A percentile compares a stretch with the other conserved stretches of the same genome.
Conservation (phyloP, 208 protist species). For the Leishmania martiniquensis region DNA sequence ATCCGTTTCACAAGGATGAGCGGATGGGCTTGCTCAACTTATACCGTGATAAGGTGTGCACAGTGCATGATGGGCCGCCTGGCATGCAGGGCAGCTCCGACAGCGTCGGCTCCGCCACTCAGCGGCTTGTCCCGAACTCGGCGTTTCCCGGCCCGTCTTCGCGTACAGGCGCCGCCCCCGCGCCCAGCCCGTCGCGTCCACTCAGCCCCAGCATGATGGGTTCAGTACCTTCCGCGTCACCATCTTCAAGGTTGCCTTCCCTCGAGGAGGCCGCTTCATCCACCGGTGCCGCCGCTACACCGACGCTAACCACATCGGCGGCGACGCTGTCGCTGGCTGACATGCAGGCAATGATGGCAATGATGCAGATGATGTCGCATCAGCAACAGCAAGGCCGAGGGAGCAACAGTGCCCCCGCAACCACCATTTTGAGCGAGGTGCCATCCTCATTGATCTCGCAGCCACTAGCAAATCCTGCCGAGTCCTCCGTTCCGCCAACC, state of each 20-base stretch:
- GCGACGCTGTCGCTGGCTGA: slow-evolving; percentile 3
- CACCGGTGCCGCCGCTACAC: background rate
- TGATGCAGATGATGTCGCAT: slow-evolving; percentile 46
- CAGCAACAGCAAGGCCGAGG: background rate
- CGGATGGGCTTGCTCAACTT: slow-evolving; percentile 43
- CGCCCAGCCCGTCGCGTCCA: background rate
- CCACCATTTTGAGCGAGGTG: background rate
- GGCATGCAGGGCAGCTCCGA: slow-evolving; percentile 39
- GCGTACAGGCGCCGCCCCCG: background rate
- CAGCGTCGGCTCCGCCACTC: slow-evolving; percentile 14
- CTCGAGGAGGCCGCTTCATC: background rate
- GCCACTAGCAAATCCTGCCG: background rate
- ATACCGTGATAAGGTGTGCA: slow-evolving; percentile 50
- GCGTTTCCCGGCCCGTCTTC: background rate
- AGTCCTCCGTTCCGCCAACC: slow-evolving; percentile 24
- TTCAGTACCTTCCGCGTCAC: background rate
- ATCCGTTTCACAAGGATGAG: slow-evolving; percentile 36
- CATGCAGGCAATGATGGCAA: slow-evolving; percentile 49
- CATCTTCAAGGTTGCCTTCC: background rate
- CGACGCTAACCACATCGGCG: slow-evolving; percentile 1
- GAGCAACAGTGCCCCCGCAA: background rate
- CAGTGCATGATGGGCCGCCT: slow-evolving; percentile 29
- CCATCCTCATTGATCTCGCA: background rate
- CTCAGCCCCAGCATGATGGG: background rate
- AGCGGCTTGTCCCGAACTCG: background rate